Conservation (phyloP, 768 basidiomycete genomes). For the Mycena filopes region DNA sequence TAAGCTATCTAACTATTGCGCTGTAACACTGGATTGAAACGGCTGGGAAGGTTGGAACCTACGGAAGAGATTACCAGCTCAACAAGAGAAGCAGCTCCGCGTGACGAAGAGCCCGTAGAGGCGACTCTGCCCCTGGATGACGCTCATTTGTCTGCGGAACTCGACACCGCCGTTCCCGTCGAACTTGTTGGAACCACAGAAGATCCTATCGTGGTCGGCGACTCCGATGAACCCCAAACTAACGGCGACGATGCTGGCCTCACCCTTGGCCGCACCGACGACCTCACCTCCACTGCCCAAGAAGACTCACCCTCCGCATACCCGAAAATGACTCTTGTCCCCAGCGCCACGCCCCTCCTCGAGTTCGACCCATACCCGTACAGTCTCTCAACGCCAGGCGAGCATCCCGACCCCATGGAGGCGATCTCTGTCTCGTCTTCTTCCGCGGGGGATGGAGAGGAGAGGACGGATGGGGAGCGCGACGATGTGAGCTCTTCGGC, state of each 20-base stretch:
- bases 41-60: background rate
- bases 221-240: background rate
- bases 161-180: background rate
- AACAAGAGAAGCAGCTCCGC: background rate
- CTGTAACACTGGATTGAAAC: background rate
- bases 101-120: background rate
- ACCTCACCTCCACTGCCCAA: background rate
- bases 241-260: background rate
- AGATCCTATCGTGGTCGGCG: background rate
- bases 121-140: background rate
- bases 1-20: background rate
- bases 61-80: conserved; percentile 1
- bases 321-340: conserved; percentile 32
- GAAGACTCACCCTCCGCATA: background rate
- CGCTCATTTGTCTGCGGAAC: background rate
- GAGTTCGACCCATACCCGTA: conserved; percentile 58
- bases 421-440: background rate
- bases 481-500: conserved; percentile 14
- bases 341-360: conserved; percentile 45
- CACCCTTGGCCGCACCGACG: background rate
- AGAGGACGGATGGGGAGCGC: conserved; percentile 6
- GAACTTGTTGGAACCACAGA: background rate
- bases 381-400: conserved; percentile 56
- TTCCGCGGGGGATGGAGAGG: conserved; percentile 10
- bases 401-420: conserved; percentile 27